A percentile compares a stretch with the other conserved stretches of the same genome.
Evolutionary conservation across 2,329 filamentous ascomycete genomes (phyloP).

Genomic region (Fusarium mangiferae): DNA sequence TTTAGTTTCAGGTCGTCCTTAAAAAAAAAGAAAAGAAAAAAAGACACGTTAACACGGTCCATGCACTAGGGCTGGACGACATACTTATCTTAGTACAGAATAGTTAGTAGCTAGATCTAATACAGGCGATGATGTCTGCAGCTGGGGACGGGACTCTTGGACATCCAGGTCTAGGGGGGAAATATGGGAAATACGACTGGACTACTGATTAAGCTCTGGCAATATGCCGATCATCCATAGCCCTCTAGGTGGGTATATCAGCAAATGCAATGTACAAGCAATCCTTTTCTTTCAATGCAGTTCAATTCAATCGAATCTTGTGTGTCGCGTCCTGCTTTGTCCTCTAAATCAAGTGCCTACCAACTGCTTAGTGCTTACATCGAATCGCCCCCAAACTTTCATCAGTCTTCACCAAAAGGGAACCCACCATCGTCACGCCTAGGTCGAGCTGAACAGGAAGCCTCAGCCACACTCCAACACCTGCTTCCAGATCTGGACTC

Average conservation of each 20-base stretch:
- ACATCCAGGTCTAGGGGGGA: background rate
- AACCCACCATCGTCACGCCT: constrained; percentile 29
- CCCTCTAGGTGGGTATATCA: background rate
- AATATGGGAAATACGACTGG: background rate
- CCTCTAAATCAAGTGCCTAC: background rate
- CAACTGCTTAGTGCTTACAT: constrained; percentile 25
- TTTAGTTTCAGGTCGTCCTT: background rate
- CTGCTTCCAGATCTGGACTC: background rate
- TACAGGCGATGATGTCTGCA: background rate
- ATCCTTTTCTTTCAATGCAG: background rate
- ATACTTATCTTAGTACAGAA: background rate
- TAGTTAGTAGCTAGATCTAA: background rate
- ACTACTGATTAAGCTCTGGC: background rate
- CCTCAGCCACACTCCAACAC: constrained; percentile 28
- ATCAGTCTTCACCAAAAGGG: background rate
- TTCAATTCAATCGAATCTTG: background rate
- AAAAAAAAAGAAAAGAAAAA: too few species aligned
- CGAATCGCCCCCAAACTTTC: constrained; percentile 11
- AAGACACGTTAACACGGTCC: background rate
- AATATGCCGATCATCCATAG: constrained; percentile 3
- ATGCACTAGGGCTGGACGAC: background rate
- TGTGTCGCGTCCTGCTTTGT: constrained; percentile 1
- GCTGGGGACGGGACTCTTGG: background rate
- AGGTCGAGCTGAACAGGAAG: constrained; percentile 14
- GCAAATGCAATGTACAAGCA: background rate